phyloP scores from a whole-genome alignment of 352 stramenopile genomes.

The Pythium guiyangense region DNA sequence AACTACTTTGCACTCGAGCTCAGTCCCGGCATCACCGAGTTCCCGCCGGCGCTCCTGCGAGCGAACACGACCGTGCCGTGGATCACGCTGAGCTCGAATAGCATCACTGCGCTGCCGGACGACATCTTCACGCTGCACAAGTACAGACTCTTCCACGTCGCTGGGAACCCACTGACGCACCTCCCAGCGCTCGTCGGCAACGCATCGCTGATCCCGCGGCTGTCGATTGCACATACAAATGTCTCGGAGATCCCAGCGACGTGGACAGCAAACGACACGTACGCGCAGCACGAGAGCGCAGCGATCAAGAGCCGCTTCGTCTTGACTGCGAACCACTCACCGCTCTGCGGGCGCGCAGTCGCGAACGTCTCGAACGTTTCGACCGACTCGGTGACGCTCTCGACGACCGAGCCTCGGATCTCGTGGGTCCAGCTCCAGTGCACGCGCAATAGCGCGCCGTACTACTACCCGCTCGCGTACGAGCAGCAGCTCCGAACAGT shows the following conservation, averaged over 20 bases:
- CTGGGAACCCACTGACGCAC: conserved; percentile 8
- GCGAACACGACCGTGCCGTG: not conserved
- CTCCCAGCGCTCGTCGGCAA: conserved; percentile 1
- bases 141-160: conserved; percentile 4
- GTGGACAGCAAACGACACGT: not conserved
- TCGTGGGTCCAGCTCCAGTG: not conserved
- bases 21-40: conserved; percentile 5
- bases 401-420: not conserved
- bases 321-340: not conserved
- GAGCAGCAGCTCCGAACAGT: not conserved
- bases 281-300: not conserved
- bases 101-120: not conserved
- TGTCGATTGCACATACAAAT: not conserved
- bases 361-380: not conserved
- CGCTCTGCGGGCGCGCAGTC: not conserved
- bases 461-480: not conserved
- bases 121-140: not conserved
- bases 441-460: not conserved
- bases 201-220: too few relatives aligned
- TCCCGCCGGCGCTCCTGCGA: not conserved
- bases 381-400: not conserved
- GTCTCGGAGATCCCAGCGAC: not conserved
- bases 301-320: not conserved
- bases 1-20: conserved; percentile 10
- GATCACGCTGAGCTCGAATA: not conserved